Evolutionary conservation across 495 filamentous ascomycete species (phyloP), one percentile per base, ranked within the genome.

Genomic region (Apodospora peruviana): DNA sequence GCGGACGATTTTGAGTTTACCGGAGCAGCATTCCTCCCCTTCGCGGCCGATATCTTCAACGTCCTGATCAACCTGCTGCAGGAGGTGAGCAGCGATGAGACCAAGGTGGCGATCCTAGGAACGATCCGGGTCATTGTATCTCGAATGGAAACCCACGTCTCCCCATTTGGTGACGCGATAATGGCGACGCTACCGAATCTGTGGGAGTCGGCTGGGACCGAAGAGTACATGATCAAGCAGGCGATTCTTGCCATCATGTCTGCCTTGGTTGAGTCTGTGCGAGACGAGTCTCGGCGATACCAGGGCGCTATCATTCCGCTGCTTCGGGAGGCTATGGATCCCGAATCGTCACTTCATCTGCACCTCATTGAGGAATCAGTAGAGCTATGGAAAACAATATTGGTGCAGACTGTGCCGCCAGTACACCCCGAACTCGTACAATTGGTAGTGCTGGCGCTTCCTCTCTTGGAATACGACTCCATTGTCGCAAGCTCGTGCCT

Each of bases 301-400:
- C 87, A 94, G 48, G 51, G 66, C 18, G 69, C 86, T 51, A 84
- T 94, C 42, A 67, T 95, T 25, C 90, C 90, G 0, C 73, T 96
- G 22, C 86, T 97, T 32, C 67, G 76, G 38, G 84, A 81, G 48
- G 89, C 89, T 4, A 80, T 91, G 40, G 81, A 91, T 50, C 82
- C 85, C 3, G 80, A 78, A n/a, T 91, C 88, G 4, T 81, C 90
- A 24, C 81, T 84, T 23, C 81, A 87, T 52, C 62, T 94, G 5
- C 93, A 95, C 58, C 82, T 97, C 7, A 76, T 95, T 10, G 93
- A 97, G 49, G 93, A 98, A 57, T 87, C 90, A 0, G 72, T 98
- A 11, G 90, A 96, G 24, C 78, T 98, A 19, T 96, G 90, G 90
- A 73, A 78, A 16, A 74, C 84, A 1, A 78, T 95, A n/a, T 62